Evolutionary conservation across 192 early-diverging fungal genomes (phyloP), one percentile per base, ranked within the genome.

Genomic region (Coemansia sp.): DNA sequence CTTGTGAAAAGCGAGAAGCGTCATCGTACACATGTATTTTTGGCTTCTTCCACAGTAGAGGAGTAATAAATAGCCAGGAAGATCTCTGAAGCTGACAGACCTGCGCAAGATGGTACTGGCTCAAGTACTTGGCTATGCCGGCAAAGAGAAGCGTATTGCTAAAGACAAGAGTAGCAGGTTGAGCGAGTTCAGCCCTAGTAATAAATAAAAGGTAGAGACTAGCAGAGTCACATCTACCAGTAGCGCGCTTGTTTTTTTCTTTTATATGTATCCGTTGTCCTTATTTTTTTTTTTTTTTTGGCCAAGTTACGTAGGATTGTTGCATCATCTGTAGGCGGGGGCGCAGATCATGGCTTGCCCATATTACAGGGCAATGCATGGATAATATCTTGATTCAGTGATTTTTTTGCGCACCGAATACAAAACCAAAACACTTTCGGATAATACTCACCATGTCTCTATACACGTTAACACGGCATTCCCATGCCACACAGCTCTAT

Each of bases 11-110:
- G n/a, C 1, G 3, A 3, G 36, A 31, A n/a, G 65, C 53, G 1
- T 43, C 2, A 6, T 38, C 36, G 3, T 65, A 61, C 13, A 26
- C 45, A 9, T 18, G 14, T 16, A 60, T 13, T 1, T 10, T 31
- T 14, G 66, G 62, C 8, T 2, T 18, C 0, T 11, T 6, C 72
- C 72, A 75, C n/a, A 75, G 11, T 0, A 7, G 33, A 10, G 34
- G 16, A 2, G 52, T 57, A 2, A 58, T 48, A 47, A 65, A 36
- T 5, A 38, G 4, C 69, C 69, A 71, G 12, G 42, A 18, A 4
- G 41, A 56, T 23, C 59, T 64, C 45, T 10, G n/a, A 3, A 33
- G 21, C 13, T 34, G 35, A 16, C 58, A 50, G 3, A 65, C 5
- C 21, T 41, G 11, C 10, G 25, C 35, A 34, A 71, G 57, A 26